phyloP scores from a whole-genome alignment of 768 basidiomycete genomes.

The Steccherinum ochraceum region DNA sequence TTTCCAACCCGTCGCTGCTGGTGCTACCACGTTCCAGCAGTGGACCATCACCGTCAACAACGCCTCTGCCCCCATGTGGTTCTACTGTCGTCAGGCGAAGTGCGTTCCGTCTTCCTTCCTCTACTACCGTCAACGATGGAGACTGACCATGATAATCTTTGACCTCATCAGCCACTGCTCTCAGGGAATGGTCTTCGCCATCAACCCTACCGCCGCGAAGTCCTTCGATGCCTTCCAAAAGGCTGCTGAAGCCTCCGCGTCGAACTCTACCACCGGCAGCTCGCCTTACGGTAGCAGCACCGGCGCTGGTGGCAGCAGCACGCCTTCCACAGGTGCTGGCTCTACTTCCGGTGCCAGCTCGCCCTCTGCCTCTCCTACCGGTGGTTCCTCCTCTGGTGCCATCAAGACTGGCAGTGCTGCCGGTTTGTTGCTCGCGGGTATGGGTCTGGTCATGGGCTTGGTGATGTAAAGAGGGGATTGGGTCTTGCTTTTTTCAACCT shows the following conservation, averaged over 20 bases:
- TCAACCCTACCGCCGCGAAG: conserved; percentile 44
- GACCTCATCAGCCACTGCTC: conserved; percentile 36
- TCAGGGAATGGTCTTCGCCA: conserved; percentile 54
- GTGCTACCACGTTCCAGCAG: conserved; percentile 29
- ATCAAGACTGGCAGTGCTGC: conserved; percentile 5
- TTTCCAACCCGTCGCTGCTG: conserved; percentile 33
- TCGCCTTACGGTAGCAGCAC: conserved; percentile 7
- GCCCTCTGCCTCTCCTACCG: not conserved
- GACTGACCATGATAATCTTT: too few species aligned
- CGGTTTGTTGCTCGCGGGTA: conserved; percentile 1
- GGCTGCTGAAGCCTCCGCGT: conserved; percentile 9
- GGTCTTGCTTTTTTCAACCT: not conserved
- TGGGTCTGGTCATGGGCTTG: conserved; percentile 2
- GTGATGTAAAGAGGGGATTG: conserved; percentile 1
- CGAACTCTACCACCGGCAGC: conserved; percentile 11
- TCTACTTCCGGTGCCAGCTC: conserved; percentile 10
- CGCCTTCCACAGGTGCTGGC: conserved; percentile 15
- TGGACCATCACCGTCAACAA: conserved; percentile 44
- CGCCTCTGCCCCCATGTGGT: conserved; percentile 48
- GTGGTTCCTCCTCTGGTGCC: not conserved
- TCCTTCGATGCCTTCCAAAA: conserved; percentile 40
- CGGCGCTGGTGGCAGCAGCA: conserved; percentile 2
- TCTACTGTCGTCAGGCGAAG: conserved; percentile 49
- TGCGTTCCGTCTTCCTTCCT: conserved; percentile 8
- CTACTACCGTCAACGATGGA: not conserved